Percentiles rank a stretch among this genome's conserved stretches.
These are phyloP conservation scores for Alternaria alternata DNA, from an alignment of 2,329 filamentous ascomycete species.

Conservation along the genomic window DNA sequence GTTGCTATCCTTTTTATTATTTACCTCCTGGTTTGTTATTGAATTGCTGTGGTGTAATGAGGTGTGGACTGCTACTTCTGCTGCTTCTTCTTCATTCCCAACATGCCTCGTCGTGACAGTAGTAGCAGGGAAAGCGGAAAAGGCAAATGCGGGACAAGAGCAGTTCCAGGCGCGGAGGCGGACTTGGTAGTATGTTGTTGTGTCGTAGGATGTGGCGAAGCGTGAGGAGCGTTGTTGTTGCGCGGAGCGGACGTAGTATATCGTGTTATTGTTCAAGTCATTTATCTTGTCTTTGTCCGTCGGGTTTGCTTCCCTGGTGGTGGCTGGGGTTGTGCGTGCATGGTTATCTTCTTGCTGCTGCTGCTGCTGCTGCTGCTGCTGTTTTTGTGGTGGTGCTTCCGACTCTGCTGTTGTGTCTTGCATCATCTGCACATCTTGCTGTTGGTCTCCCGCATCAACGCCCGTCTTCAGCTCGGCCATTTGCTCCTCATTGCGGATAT, in stretches of 20 bases:
- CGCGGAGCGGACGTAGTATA: constrained; percentile 72
- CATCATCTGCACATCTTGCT: neutral
- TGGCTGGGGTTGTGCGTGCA: too few relatives aligned
- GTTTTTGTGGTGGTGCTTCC: neutral
- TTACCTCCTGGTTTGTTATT: accelerated
- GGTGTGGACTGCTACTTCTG: too few relatives aligned
- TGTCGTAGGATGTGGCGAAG: constrained; percentile 38
- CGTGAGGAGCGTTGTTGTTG: constrained; percentile 53
- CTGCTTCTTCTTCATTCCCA: too few relatives aligned
- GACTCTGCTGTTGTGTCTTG: neutral
- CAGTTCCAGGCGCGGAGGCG: constrained; percentile 83
- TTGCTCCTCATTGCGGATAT: constrained; percentile 13
- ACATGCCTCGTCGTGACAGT: too few relatives aligned
- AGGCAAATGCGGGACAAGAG: constrained; percentile 83
- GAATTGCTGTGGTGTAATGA: too few relatives aligned
- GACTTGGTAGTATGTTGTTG: constrained; percentile 69
- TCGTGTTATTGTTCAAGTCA: constrained; percentile 1
- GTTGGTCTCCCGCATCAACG: too few relatives aligned
- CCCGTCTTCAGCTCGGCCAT: neutral
- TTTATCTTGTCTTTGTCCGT: neutral
- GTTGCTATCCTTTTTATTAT: too few relatives aligned
- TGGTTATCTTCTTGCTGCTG: neutral
- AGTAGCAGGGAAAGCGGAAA: constrained; percentile 67
- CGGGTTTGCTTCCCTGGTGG: neutral
- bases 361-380: too few relatives aligned